These are phyloP conservation scores for Neurospora sp. DNA, from an alignment of 495 filamentous ascomycete genomes.

Conservation along the genomic window DNA sequence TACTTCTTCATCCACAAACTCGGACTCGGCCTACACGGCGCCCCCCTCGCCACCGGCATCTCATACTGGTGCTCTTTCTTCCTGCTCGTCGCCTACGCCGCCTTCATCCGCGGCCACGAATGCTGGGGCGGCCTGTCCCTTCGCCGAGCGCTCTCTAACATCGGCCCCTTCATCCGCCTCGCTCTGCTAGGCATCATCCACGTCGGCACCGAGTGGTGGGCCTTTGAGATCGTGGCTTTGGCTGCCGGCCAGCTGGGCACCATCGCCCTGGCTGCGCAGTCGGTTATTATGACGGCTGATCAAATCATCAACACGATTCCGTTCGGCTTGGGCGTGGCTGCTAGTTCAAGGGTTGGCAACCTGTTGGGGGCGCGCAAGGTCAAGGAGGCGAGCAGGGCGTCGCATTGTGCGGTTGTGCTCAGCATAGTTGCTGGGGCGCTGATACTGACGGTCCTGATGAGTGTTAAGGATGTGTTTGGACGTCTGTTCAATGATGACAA, in stretches of 20 bases:
- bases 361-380: conserved; percentile 64
- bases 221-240: conserved; percentile 90
- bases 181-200: conserved; percentile 75
- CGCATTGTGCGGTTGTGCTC: conserved; percentile 69
- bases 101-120: conserved; percentile 60
- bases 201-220: conserved; percentile 94
- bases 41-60: conserved; percentile 73
- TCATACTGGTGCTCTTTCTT: conserved; percentile 82
- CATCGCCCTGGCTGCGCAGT: conserved; percentile 75
- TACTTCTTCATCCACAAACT: conserved; percentile 71
- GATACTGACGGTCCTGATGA: conserved; percentile 66
- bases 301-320: conserved; percentile 90
- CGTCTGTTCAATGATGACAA: conserved; percentile 76
- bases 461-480: conserved; percentile 65
- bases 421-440: conserved; percentile 56
- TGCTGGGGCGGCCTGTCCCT: conserved; percentile 77
- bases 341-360: conserved; percentile 72
- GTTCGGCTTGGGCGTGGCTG: conserved; percentile 81
- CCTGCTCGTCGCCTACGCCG: conserved; percentile 64
- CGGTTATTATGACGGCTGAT: conserved; percentile 90
- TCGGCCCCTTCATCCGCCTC: conserved; percentile 65
- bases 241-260: conserved; percentile 78
- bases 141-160: conserved; percentile 50
- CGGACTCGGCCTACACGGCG: conserved; percentile 62
- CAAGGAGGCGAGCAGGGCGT: conserved; percentile 58